A percentile compares a stretch with the other conserved stretches of the same genome.
phyloP scores from a whole-genome alignment of 495 filamentous ascomycete species.

The Cryomyces antarcticus region DNA sequence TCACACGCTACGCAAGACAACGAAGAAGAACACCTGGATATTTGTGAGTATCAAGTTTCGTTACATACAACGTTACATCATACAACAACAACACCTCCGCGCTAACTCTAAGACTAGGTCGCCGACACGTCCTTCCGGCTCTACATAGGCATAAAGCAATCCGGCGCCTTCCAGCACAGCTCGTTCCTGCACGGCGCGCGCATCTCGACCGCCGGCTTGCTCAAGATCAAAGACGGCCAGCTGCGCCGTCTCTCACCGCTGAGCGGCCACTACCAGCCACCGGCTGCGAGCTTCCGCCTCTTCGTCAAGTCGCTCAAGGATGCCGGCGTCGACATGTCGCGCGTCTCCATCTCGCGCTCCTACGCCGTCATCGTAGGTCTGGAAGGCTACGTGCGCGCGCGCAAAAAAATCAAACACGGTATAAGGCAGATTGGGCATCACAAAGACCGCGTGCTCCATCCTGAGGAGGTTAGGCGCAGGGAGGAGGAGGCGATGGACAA shows the following conservation, averaged over 20 bases:
- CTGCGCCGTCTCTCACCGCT: slow-evolving; percentile 36
- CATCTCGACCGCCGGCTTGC: slow-evolving; percentile 65
- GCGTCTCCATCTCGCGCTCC: slow-evolving; percentile 54
- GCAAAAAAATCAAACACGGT: slow-evolving; percentile 32
- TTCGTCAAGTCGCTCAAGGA: slow-evolving; percentile 56
- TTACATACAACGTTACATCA: neutral
- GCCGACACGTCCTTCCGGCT: slow-evolving; percentile 71
- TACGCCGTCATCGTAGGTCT: slow-evolving; percentile 70
- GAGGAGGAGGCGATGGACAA: slow-evolving; percentile 26
- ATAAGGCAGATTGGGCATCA: slow-evolving; percentile 8
- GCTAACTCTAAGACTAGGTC: slow-evolving; percentile 15
- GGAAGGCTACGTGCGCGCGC: slow-evolving; percentile 48
- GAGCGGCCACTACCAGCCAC: slow-evolving; percentile 75
- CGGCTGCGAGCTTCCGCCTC: slow-evolving; percentile 53
- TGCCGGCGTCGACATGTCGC: slow-evolving; percentile 58
- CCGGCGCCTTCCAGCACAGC: slow-evolving; percentile 75
- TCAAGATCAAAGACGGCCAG: slow-evolving; percentile 65
- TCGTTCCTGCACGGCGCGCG: slow-evolving; percentile 69
- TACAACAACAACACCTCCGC: too few species aligned
- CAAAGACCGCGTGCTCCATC: slow-evolving; percentile 20
- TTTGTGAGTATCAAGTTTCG: slow-evolving; percentile 31
- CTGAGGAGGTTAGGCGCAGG: slow-evolving; percentile 21
- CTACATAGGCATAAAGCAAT: slow-evolving; percentile 80
- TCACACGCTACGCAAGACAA: slow-evolving; percentile 46
- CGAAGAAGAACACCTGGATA: slow-evolving; percentile 71